Evolutionary conservation across 148 eudicot species (phyloP), one percentile per base, ranked within the genome.

Genomic region (Polygonum aviculare): DNA sequence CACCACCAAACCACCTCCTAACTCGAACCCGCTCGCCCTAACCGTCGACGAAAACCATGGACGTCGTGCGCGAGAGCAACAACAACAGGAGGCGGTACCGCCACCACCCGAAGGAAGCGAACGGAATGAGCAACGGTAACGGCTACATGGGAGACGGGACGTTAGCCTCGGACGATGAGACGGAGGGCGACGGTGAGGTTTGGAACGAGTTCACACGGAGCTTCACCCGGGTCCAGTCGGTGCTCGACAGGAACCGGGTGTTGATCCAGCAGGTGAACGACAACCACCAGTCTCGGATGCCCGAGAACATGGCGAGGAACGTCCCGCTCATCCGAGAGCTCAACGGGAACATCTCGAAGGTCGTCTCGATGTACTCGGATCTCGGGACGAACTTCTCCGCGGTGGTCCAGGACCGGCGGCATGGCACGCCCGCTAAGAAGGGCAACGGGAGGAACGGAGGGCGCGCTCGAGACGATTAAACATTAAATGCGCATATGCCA

Each of bases 231-330:
- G 93, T 87, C 0, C 89, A 91, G 75, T 72, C 87, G 69, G 91
- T 88, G 71, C 60, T 91, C 33, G 92, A 90, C 73, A 86, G 80
- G 62, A 91, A 91, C 76, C 74, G 90, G 10, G 78, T 18, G 54
- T 16, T 91, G 85, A 91, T 90, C 41, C 88, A 91, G 78, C 92
- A 88, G 50, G 93, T 89, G 16, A 88, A 91, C 77, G 86, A 91
- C 83, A 91, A 91, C 71, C 97, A 91, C 35, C 87, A 77, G 45
- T 89, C 97, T 16, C 83, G 84, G 80, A 47, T 84, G 26, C 87
- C 83, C 3, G 87, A 83, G 69, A 89, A 88, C 74, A 70, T 89
- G 87, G 85, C 76, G 35, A 85, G 84, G 75, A 90, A 90, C 50
- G 90, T 89, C 0, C 81, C 82, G 18, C 80, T 91, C 16, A 90